Conservation (phyloP, 2,329 filamentous ascomycete species). For the Talaromyces funiculosus region DNA sequence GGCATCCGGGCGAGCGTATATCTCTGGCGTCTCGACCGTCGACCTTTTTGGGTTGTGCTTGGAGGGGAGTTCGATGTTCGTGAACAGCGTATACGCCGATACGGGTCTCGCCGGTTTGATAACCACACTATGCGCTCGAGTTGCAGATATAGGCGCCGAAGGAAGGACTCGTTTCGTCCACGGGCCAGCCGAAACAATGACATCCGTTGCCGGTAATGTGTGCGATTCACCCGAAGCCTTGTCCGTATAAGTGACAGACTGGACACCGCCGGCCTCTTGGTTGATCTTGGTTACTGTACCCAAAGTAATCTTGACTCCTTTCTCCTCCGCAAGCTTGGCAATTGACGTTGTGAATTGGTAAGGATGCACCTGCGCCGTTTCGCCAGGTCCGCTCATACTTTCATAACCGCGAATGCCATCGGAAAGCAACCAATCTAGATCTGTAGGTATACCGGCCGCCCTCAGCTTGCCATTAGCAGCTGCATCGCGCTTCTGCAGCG, state of each 20-base stretch:
- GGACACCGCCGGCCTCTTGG: constrained; percentile 44
- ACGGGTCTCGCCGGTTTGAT: constrained; percentile 52
- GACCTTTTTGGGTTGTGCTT: constrained; percentile 44
- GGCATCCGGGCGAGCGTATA: constrained; percentile 82
- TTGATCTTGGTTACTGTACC: constrained; percentile 66
- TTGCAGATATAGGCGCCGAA: constrained; percentile 51
- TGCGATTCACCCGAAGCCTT: constrained; percentile 45
- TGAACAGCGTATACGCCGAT: constrained; percentile 59
- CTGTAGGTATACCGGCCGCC: constrained; percentile 61
- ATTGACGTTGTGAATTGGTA: constrained; percentile 84
- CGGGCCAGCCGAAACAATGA: constrained; percentile 57
- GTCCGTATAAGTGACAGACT: constrained; percentile 58
- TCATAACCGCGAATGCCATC: constrained; percentile 65
- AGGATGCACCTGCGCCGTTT: constrained; percentile 91
- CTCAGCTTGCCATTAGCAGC: constrained; percentile 48
- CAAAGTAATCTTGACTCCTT: constrained; percentile 62
- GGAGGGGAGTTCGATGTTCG: constrained; percentile 68
- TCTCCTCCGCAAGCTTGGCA: constrained; percentile 65
- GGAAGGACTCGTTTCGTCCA: constrained; percentile 54
- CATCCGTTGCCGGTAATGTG: constrained; percentile 53
- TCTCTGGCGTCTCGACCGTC: constrained; percentile 74
- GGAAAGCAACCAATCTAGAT: constrained; percentile 77
- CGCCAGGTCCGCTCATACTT: constrained; percentile 72
- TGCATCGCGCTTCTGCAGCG: constrained; percentile 52
- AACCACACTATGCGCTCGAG: constrained; percentile 60